Conservation (phyloP, 2,329 filamentous ascomycete species). For the Fusarium decemcellulare region DNA sequence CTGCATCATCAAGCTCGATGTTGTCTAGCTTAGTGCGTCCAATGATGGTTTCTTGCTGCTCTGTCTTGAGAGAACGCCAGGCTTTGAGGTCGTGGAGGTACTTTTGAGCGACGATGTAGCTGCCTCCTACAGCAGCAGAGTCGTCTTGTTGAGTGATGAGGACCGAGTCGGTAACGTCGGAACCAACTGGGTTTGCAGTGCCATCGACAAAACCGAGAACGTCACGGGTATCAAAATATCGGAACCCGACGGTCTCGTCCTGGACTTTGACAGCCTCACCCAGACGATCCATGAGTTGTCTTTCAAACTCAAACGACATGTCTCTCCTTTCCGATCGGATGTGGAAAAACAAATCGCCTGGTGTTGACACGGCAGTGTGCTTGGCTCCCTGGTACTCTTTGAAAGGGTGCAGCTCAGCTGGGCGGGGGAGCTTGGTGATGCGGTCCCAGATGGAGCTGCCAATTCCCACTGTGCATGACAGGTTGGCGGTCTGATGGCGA, state of each 20-base stretch:
- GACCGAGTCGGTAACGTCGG: conserved; percentile 57
- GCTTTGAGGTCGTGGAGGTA: conserved; percentile 66
- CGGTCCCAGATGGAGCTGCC: conserved; percentile 66
- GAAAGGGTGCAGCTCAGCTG: conserved; percentile 67
- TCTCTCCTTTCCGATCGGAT: conserved; percentile 70
- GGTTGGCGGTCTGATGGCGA: conserved; percentile 59
- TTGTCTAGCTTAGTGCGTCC: conserved; percentile 72
- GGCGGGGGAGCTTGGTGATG: conserved; percentile 59
- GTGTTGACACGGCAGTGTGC: conserved; percentile 68
- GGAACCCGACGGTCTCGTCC: conserved; percentile 70
- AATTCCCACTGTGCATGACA: conserved; percentile 69
- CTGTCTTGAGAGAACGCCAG: conserved; percentile 62
- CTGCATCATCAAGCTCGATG: conserved; percentile 67
- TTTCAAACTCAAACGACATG: conserved; percentile 71
- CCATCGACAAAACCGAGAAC: conserved; percentile 73
- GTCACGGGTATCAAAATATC: conserved; percentile 72
- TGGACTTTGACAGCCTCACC: conserved; percentile 62
- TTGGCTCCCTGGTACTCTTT: conserved; percentile 59
- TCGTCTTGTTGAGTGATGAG: conserved; percentile 60
- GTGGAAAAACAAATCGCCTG: conserved; percentile 71
- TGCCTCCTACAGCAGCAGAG: conserved; percentile 59
- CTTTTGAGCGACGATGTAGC: conserved; percentile 73
- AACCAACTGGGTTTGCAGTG: conserved; percentile 69
- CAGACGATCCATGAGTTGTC: conserved; percentile 65
- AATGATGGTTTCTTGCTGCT: conserved; percentile 69